These are phyloP conservation scores for Hyphopichia pseudoburtonii DNA, from an alignment of 1,139 yeast species.

Conservation along the genomic window DNA sequence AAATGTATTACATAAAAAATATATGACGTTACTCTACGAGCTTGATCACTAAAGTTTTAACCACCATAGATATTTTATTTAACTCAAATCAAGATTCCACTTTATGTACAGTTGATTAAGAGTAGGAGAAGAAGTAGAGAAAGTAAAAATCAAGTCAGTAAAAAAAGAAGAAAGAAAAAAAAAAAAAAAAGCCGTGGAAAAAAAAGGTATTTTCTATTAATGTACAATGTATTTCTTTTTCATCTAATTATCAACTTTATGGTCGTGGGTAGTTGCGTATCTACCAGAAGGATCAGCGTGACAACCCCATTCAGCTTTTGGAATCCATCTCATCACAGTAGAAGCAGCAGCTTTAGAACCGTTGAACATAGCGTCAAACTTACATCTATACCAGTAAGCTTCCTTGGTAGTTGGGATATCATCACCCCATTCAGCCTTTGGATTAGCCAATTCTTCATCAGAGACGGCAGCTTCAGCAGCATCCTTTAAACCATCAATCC, in stretches of 20 bases:
- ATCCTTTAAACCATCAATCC: conserved; percentile 98
- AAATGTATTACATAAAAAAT: too few relatives aligned
- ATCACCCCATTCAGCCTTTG: conserved; percentile 94
- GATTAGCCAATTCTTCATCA: conserved; percentile 86
- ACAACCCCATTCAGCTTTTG: conserved; percentile 99
- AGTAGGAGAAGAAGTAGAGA: neutral
- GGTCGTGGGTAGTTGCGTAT: conserved; percentile 84
- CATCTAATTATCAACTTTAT: conserved; percentile 32
- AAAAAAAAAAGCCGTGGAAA: neutral
- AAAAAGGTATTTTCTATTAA: too few relatives aligned
- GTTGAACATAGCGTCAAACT: conserved; percentile 86
- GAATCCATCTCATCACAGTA: conserved; percentile 99
- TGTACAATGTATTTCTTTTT: too few relatives aligned
- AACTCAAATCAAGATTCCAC: too few relatives aligned
- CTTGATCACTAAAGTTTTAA: neutral
- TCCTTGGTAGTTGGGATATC: conserved; percentile 97
- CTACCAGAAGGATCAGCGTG: conserved; percentile 98
- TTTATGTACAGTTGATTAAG: conserved; percentile 2
- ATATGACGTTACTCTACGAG: too few relatives aligned
- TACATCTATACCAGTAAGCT: conserved; percentile 98
- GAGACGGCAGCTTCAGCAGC: conserved; percentile 83
- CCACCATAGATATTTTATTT: too few relatives aligned
- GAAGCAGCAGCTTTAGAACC: conserved; percentile 88
- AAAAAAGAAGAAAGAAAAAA: neutral
- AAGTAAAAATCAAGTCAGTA: conserved; percentile 1